Evolutionary conservation across 257 asterid species (phyloP).

Genomic region (Verbascum thapsus): DNA sequence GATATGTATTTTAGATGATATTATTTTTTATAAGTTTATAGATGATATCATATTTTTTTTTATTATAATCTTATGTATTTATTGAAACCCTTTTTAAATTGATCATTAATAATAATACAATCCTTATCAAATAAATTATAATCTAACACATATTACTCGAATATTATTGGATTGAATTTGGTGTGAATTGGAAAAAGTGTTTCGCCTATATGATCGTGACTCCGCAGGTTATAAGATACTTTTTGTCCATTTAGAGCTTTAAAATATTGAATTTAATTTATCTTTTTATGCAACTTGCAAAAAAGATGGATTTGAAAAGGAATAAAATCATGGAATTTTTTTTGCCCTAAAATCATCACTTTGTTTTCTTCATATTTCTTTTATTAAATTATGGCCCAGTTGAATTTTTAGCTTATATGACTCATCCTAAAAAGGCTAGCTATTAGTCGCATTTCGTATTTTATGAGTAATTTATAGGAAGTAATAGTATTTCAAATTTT

Average conservation of each 20-base stretch:
- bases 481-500: too few species aligned
- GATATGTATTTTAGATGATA: too few species aligned
- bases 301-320: slow-evolving; percentile 24
- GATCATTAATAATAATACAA: too few species aligned
- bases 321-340: slow-evolving; percentile 26
- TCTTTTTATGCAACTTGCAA: slow-evolving; percentile 30
- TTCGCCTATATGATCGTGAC: slow-evolving; percentile 13
- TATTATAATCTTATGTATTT: too few species aligned
- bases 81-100: too few species aligned
- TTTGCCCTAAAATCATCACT: slow-evolving; percentile 3
- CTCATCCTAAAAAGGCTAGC: neutral
- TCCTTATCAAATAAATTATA: too few species aligned
- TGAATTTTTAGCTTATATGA: neutral
- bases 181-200: slow-evolving; percentile 30
- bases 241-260: neutral
- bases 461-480: neutral
- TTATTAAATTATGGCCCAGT: neutral
- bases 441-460: neutral
- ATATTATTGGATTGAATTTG: slow-evolving; percentile 17
- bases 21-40: too few species aligned
- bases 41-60: too few species aligned
- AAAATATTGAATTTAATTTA: too few species aligned
- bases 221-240: slow-evolving; percentile 1
- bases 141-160: too few species aligned
- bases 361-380: neutral